Percentiles rank a stretch among this genome's conserved stretches.
phyloP scores from a whole-genome alignment of 2,329 filamentous ascomycete species.

The Trichoderma koningii region DNA sequence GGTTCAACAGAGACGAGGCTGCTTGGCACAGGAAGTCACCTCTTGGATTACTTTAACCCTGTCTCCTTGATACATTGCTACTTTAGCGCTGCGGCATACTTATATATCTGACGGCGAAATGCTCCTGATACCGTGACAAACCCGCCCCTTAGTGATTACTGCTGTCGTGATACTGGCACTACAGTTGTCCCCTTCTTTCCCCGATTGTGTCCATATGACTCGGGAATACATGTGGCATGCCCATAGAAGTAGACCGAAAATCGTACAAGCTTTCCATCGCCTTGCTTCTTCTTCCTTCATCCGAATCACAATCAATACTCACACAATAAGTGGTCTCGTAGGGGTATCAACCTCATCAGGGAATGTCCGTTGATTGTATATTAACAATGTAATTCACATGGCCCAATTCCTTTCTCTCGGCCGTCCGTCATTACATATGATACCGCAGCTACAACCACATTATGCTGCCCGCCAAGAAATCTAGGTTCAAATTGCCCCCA shows the following conservation, averaged over 20 bases:
- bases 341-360: neutral
- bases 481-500: slow-evolving; percentile 38
- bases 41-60: slow-evolving; percentile 14
- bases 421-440: slow-evolving; percentile 37
- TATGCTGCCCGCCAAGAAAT: slow-evolving; percentile 43
- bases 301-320: neutral
- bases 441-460: slow-evolving; percentile 36
- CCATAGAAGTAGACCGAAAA: no score
- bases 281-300: neutral
- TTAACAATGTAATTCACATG: slow-evolving; percentile 24
- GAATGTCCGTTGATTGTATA: slow-evolving; percentile 20
- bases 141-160: no score
- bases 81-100: no score
- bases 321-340: no score
- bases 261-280: no score
- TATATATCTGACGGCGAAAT: neutral
- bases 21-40: neutral
- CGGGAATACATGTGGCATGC: neutral
- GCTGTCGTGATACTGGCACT: no score
- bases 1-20: slow-evolving; percentile 19
- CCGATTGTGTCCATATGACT: no score
- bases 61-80: no score
- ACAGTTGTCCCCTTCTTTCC: no score
- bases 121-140: neutral
- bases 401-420: slow-evolving; percentile 30